Base-by-base conservation (phyloP, 139 green algal genomes). In the Diplosphaera chodatii region DNA sequence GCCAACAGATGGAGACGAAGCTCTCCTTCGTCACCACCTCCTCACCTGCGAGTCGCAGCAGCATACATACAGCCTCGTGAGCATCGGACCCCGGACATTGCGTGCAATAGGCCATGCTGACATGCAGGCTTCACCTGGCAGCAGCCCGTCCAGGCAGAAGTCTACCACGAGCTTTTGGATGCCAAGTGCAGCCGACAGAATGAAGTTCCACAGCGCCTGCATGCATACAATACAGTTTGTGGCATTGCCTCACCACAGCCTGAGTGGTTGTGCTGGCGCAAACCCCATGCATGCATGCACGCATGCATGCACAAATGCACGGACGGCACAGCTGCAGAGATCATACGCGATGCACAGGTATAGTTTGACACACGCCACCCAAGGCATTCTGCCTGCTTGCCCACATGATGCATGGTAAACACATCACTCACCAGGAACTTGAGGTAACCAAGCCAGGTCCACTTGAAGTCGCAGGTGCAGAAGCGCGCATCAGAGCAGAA, bases 1-100 rank as follows among this genome's bases (percentile, higher is more conserved):
- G 84, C 88, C 90, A 94, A 76, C 78, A 86, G 63, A 96, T 88
- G 72, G 73, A 88, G 67, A 95, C 75, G 69, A 96, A 88, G 25
- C 79, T 86, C 68, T 96, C 90, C 0, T 83, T 78, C 0, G 87
- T 89, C 6, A 94, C 87, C 6, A 89, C 82, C 66, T 95, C 89
- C 73, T 95, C 89, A 1, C 89, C 88, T 92, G 82, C 72, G 32
- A 63, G 56, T 55, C 33, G 66, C 64, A 66, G 65, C 37, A 18
- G 21, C 32, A 41, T 55, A 41, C 3, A 37, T 20, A 15, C 18
- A 31, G 3, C 40, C 40, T 23, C 5, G 0, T 63, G 59, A 73
- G 66, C 76, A n/a, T n/a, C n/a, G n/a, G n/a, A n/a, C n/a, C n/a
- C n/a, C n/a, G n/a, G n/a, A n/a, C n/a, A n/a, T n/a, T n/a, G n/a